Conservation (phyloP, 345 rosid species). For the Excoecaria agallocha region DNA sequence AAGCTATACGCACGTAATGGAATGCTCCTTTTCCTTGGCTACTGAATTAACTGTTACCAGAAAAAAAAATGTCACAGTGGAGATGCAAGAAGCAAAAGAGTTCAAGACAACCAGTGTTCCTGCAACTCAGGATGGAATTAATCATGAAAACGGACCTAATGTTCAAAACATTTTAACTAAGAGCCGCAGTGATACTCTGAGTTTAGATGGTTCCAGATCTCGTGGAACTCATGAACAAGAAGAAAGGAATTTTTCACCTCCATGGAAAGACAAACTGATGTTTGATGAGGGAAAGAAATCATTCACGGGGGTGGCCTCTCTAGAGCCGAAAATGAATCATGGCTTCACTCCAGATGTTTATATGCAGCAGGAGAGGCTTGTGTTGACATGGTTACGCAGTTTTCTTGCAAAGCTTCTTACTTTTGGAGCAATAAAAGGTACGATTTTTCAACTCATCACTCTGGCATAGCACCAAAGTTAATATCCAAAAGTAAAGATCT, state of each 20-base stretch:
- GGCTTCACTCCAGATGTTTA: conserved; percentile 4
- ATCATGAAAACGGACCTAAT: no score
- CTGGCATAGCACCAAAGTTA: not conserved
- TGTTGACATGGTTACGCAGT: conserved; percentile 40
- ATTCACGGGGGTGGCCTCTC: conserved; percentile 24
- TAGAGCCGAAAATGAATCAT: not conserved
- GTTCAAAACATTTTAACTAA: no score
- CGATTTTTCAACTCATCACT: not conserved
- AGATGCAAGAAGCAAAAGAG: no score
- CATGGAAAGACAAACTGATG: conserved; percentile 35
- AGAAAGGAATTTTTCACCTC: conserved; percentile 40
- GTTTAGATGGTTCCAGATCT: conserved; percentile 25
- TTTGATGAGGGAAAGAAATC: conserved; percentile 39
- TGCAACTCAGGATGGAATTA: no score
- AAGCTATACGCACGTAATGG: no score
- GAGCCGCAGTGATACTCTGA: conserved; percentile 6
- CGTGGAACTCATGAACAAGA: conserved; percentile 8
- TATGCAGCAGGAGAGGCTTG: conserved; percentile 39
- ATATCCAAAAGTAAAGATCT: not conserved
- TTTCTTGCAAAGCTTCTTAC: conserved; percentile 32
- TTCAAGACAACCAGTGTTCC: no score
- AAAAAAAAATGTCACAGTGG: no score
- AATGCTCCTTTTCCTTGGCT: no score
- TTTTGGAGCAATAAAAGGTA: conserved; percentile 33
- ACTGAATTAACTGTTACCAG: no score